Base-by-base conservation (phyloP, 192 early-diverging fungal genomes). In the Entomortierella chlamydospora region DNA sequence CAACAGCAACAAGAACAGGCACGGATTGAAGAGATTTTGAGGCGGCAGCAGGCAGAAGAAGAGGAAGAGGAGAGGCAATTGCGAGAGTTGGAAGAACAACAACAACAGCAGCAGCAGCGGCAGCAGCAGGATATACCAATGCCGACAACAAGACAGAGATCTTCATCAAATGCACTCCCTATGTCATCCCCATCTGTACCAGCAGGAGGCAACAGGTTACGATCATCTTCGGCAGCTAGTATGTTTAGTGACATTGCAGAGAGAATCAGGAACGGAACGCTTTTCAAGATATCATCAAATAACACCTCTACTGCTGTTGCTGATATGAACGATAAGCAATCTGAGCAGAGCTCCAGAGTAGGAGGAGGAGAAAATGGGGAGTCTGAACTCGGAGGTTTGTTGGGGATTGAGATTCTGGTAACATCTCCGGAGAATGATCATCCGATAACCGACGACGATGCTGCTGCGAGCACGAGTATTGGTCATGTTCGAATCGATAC, bases 171-270 rank as follows among this genome's bases (percentile, higher is more conserved):
- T 25, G 49, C 45, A 52, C 47, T 58, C 29, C 61, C 53, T 28
- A 10, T 43, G 7, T 4, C 59, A 62, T 26, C 29, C 23, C 20
- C 64, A 59, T 18, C 33, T 15, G 33, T 34, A 73, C 2, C 56
- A 31, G 45, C 50, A 65, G 15, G 28, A 22, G 71, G 71, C 12
- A 63, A 53, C 17, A 25, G 73, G 17, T 78, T 56, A 22, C 58
- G 73, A 10, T 78, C 73, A 1, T 30, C 73, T 0, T 78, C 73
- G 4, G 67, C 73, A 9, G 73, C 73, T 8, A 68, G 73, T 33
- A 68, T 68, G 67, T 64, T 78, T 53, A 55, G 73, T 30, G 73
- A 78, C 8, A 64, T 78, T 45, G 73, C 73, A 43, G 73, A 78
- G 49, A 30, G 67, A 41, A 68, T 78, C 59, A 78, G 69, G 61